Evolutionary conservation across 345 rosid genomes (phyloP).

Genomic region (Eucalyptus melliodora): DNA sequence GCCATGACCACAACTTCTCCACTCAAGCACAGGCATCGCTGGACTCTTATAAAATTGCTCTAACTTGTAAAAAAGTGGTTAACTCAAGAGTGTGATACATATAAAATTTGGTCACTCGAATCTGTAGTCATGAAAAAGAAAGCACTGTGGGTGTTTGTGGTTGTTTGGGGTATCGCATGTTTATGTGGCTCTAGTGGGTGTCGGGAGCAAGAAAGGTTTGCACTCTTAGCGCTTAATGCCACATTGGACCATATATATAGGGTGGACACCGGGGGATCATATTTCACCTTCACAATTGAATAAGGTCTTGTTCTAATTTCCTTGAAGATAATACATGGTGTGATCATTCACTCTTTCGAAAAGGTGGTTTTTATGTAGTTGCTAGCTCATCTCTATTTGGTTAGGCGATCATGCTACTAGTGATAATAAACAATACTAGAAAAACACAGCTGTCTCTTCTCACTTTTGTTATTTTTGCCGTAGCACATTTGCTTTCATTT

Average conservation of each 20-base stretch:
- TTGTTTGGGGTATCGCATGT: neutral
- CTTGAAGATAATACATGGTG: too few relatives aligned
- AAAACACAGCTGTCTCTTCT: neutral
- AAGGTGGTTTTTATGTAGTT: too few relatives aligned
- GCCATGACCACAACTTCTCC: neutral
- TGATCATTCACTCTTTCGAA: accelerated
- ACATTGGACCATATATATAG: too few relatives aligned
- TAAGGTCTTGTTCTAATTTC: too few relatives aligned
- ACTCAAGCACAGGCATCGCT: accelerated
- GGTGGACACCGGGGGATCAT: too few relatives aligned
- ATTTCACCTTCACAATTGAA: too few relatives aligned
- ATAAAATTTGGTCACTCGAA: neutral
- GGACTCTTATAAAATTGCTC: neutral
- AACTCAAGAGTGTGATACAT: neutral
- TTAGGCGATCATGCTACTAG: too few relatives aligned
- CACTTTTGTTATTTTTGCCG: neutral
- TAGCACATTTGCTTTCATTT: neutral
- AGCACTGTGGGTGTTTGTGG: neutral
- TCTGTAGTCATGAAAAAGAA: neutral
- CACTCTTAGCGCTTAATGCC: neutral
- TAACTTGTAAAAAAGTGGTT: too few relatives aligned
- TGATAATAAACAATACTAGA: too few relatives aligned
- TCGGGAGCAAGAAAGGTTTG: neutral
- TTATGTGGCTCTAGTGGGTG: neutral
- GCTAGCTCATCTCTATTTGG: too few relatives aligned